Percentiles rank a stretch among this genome's conserved stretches.
phyloP scores from a whole-genome alignment of 2,329 filamentous ascomycete genomes.

The Trichoderma sp. region DNA sequence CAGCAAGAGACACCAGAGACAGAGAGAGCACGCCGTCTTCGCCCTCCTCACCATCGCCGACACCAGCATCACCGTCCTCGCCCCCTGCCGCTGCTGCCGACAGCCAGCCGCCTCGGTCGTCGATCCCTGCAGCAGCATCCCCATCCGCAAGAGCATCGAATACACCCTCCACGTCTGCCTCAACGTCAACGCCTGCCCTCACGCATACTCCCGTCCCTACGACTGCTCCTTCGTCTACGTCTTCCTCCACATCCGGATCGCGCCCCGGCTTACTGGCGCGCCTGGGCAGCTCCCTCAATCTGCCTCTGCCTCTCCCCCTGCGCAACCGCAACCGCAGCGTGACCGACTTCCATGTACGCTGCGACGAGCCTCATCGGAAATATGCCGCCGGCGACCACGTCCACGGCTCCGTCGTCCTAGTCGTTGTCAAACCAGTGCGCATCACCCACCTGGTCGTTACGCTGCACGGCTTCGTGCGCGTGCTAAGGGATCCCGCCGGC shows the following conservation, averaged over 20 bases:
- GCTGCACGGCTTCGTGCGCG: slow-evolving; percentile 75
- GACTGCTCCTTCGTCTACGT: neutral
- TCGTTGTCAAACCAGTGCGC: slow-evolving; percentile 69
- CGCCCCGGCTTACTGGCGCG: slow-evolving; percentile 49
- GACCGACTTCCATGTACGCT: slow-evolving; percentile 74
- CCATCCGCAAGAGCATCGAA: neutral
- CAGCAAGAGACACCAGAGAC: neutral
- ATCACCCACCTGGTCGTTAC: slow-evolving; percentile 79
- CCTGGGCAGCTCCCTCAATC: slow-evolving; percentile 44
- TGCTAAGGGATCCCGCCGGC: slow-evolving; percentile 67
- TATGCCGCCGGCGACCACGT: slow-evolving; percentile 75
- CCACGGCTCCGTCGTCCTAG: slow-evolving; percentile 68
- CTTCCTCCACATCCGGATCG: slow-evolving; percentile 36
- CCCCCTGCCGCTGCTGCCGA: neutral
- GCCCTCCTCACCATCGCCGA: slow-evolving; percentile 20
- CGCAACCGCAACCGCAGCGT: slow-evolving; percentile 61
- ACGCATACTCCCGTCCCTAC: neutral
- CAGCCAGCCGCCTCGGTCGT: neutral
- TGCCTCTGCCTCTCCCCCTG: slow-evolving; percentile 48
- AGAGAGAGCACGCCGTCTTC: neutral
- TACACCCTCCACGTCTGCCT: neutral
- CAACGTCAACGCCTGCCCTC: neutral
- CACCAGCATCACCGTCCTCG: slow-evolving; percentile 24
- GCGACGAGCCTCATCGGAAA: slow-evolving; percentile 73
- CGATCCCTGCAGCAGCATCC: neutral